Conservation (phyloP, 2,329 filamentous ascomycete species). For the Hypoxylon sp. region DNA sequence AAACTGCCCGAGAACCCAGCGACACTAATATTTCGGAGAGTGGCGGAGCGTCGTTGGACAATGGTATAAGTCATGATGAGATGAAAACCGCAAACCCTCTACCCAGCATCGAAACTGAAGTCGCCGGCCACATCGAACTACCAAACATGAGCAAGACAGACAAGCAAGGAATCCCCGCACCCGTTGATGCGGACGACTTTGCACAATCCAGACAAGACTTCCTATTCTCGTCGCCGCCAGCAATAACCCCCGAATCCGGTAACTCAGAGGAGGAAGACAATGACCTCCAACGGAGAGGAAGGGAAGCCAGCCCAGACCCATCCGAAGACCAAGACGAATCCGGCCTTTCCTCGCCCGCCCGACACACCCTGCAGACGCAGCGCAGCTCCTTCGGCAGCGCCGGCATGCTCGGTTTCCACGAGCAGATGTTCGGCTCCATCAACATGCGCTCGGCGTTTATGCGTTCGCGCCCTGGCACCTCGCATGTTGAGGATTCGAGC, state of each 20-base stretch:
- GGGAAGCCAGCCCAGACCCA: constrained; percentile 9
- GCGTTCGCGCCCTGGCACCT: constrained; percentile 20
- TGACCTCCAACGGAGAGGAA: background rate
- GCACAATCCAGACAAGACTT: constrained; percentile 42
- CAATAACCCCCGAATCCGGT: constrained; percentile 25
- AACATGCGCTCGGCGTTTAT: constrained; percentile 36
- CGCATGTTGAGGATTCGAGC: background rate
- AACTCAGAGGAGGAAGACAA: constrained; percentile 8
- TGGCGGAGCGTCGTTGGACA: background rate
- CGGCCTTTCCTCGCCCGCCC: background rate
- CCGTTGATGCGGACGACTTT: constrained; percentile 25
- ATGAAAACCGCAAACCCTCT: background rate
- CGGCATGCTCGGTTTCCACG: constrained; percentile 45
- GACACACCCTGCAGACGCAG: constrained; percentile 16
- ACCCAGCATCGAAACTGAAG: background rate
- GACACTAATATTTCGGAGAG: background rate
- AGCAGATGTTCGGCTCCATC: constrained; percentile 40
- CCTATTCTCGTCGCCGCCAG: constrained; percentile 39
- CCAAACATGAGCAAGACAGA: background rate
- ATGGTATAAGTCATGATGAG: too few relatives aligned
- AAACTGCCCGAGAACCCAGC: constrained; percentile 17
- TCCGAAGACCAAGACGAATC: constrained; percentile 14
- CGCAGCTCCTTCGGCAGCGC: constrained; percentile 46
- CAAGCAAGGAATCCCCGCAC: too few relatives aligned
- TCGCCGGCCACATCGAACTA: background rate